Conservation (phyloP, 176 grass and related monocot genomes). For the Pontederia paniculata region DNA sequence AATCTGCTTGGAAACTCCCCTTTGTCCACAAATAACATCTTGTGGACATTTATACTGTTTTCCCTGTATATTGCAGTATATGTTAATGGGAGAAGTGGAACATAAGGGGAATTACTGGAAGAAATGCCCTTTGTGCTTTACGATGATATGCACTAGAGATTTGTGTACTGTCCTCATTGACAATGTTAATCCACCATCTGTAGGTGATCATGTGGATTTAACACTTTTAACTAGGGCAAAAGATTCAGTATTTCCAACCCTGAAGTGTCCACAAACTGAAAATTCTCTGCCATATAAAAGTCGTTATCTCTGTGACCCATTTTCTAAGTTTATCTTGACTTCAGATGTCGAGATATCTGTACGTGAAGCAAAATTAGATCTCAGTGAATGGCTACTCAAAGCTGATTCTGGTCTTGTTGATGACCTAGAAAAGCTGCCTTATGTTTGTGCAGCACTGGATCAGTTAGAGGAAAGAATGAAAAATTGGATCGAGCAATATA, state of each 20-base stretch:
- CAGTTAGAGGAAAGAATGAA: conserved; percentile 85
- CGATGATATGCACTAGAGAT: conserved; percentile 83
- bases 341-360: conserved; percentile 63
- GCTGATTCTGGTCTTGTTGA: conserved; percentile 65
- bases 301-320: conserved; percentile 32
- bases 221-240: conserved; percentile 64
- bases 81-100: conserved; percentile 60
- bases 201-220: conserved; percentile 63
- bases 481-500: conserved; percentile 47
- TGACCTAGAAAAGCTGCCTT: conserved; percentile 92
- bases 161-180: conserved; percentile 68
- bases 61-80: conserved; percentile 81
- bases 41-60: conserved; percentile 99
- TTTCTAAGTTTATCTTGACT: conserved; percentile 89
- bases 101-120: conserved; percentile 64
- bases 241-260: conserved; percentile 51
- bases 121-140: conserved; percentile 90
- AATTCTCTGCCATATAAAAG: conserved; percentile 12
- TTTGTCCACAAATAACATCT: conserved; percentile 91
- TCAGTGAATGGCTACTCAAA: conserved; percentile 63
- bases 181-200: conserved; percentile 59
- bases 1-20: conserved; percentile 80
- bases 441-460: conserved; percentile 77
- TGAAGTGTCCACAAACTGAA: conserved; percentile 33
- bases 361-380: conserved; percentile 62